Evolutionary conservation across 257 asterid species (phyloP), one percentile per base, ranked within the genome.

Genomic region (Ilex aquifolium): DNA sequence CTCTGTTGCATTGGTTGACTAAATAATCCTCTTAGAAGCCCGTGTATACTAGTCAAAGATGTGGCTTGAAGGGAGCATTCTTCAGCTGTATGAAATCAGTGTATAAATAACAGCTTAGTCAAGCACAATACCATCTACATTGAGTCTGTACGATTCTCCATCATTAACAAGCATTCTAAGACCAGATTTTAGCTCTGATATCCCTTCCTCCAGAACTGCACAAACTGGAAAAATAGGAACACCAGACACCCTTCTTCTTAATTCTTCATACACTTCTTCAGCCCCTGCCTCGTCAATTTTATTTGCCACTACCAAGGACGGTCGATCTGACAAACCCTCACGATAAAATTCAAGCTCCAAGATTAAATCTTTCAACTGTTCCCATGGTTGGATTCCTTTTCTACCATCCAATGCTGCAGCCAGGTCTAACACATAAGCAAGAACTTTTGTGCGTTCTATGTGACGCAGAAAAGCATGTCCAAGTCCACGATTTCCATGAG

Each of bases 391-490:
- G 63, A 74, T 69, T 31, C 95, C 96, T 74, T 82, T 82, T 68
- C 82, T 81, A 44, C 86, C 97, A 65, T 78, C 88, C 30, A 68
- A 6, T 0, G 76, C 90, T 3, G 95, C 87, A 44, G 85, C 77
- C 70, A 89, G 77, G 76, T 92, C 99, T 16, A 92, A 75, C 64
- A 89, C 95, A 62, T 89, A 92, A 8, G 97, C 99, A 59, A 92
- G 71, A 44, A 89, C 88, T 71, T 81, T 85, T 2, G 96, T 92
- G 10, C 94, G 90, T 65, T 92, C 99, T 62, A 89, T 81, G 70
- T 92, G 97, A 10, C 99, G 87, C 39, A 89, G 72, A 65, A 93
- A 93, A 54, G 94, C 94, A 70, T 89, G 97, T 46, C 99, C 99
- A 17, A 92, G 95, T 31, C 97, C 97, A 0, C 95, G 86, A 66